Evolutionary conservation across 208 protist species (phyloP).

Genomic region (Wallacemonas sp.): DNA sequence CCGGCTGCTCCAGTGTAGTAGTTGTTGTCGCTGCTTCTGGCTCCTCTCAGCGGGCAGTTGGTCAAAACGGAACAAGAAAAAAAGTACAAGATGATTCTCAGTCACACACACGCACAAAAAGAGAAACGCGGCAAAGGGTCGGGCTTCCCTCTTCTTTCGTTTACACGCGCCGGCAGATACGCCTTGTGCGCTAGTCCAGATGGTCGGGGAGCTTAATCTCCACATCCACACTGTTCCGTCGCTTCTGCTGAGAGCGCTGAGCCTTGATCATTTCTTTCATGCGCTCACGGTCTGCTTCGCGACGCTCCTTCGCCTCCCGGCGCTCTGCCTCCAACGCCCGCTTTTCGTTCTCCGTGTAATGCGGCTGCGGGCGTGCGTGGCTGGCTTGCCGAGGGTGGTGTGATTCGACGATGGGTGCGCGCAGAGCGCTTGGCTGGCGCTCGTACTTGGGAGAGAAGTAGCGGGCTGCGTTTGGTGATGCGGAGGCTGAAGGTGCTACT

Average conservation of each 20-base stretch:
- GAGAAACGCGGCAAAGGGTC: not conserved
- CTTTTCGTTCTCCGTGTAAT: slow-evolving; percentile 25
- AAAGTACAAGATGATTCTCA: not conserved
- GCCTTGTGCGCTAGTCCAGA: slow-evolving; percentile 23
- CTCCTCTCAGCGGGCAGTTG: no score
- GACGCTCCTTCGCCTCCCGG: slow-evolving; percentile 43
- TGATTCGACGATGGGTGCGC: not conserved
- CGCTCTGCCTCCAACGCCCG: slow-evolving; percentile 36
- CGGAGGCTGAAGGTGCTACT: not conserved
- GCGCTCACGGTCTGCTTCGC: slow-evolving; percentile 61
- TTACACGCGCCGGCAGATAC: no score
- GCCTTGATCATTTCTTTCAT: slow-evolving; percentile 75
- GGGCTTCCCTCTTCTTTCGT: no score
- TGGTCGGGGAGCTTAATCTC: slow-evolving; percentile 64
- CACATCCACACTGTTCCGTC: slow-evolving; percentile 31
- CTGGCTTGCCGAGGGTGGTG: slow-evolving; percentile 39
- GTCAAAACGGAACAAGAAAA: no score
- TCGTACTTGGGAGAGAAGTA: slow-evolving; percentile 7
- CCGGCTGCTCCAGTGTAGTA: no score
- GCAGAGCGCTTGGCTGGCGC: slow-evolving; percentile 6
- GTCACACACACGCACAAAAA: not conserved
- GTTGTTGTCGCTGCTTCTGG: no score
- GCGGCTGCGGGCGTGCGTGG: slow-evolving; percentile 28
- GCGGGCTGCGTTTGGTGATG: slow-evolving; percentile 1
- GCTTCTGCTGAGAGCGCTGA: slow-evolving; percentile 46